A percentile compares a stretch with the other conserved stretches of the same genome.
phyloP scores from a whole-genome alignment of 495 filamentous ascomycete species.

The Polyplosphaeria fusca region DNA sequence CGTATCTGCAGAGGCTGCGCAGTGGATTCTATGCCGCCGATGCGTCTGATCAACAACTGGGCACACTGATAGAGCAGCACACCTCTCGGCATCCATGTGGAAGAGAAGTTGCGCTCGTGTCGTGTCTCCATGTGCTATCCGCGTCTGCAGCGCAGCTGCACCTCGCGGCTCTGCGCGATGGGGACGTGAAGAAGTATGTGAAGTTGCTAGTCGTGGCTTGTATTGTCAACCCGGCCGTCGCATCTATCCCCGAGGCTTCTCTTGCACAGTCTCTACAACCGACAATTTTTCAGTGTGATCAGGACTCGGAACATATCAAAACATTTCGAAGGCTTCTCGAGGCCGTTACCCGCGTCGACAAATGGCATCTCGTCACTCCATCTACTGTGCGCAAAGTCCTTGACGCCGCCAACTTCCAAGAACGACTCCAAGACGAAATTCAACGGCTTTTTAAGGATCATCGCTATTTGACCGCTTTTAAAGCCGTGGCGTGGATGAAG shows the following conservation, averaged over 20 bases:
- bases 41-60: no score
- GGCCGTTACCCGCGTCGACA: no score
- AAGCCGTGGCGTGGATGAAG: background rate
- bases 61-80: slow-evolving; percentile 3
- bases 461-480: background rate
- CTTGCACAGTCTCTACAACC: background rate
- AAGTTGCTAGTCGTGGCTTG: background rate
- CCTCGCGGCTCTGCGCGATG: background rate
- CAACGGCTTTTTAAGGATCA: background rate
- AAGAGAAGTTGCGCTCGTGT: background rate
- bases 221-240: background rate
- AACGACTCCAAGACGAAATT: background rate
- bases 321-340: background rate
- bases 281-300: background rate
- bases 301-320: background rate
- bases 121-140: slow-evolving; percentile 1
- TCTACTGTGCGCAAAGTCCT: no score
- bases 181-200: background rate
- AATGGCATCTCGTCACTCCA: no score
- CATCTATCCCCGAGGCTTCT: background rate
- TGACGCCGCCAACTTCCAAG: background rate
- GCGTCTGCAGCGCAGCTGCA: background rate
- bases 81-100: background rate
- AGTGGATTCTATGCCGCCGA: no score
- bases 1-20: no score